Evolutionary conservation across 2,329 filamentous ascomycete genomes (phyloP).

Genomic region (Daldinia eschscholtzii): DNA sequence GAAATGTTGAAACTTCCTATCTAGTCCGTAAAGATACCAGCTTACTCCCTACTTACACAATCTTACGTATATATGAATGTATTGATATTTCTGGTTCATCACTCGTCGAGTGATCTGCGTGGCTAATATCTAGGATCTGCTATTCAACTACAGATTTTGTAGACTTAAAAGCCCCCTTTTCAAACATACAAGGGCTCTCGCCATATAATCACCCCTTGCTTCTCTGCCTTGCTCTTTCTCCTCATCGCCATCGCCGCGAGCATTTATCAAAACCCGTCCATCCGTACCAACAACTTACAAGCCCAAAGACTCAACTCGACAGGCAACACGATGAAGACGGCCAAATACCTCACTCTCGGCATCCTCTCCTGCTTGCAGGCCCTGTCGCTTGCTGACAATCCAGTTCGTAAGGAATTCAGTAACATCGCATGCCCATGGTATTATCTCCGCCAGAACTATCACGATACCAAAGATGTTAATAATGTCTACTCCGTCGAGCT

Average conservation of each 20-base stretch:
- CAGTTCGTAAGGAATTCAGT: neutral
- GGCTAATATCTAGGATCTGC: neutral
- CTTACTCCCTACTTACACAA: neutral
- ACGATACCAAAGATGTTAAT: neutral
- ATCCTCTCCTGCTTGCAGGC: conserved; percentile 8
- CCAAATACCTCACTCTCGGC: neutral
- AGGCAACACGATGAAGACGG: conserved; percentile 6
- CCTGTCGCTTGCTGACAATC: neutral
- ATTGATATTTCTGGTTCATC: neutral
- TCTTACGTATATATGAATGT: neutral
- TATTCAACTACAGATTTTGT: neutral
- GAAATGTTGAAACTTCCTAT: neutral
- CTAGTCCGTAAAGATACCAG: neutral
- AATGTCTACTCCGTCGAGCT: neutral
- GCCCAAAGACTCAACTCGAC: neutral
- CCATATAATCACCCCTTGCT: neutral
- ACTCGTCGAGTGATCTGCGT: neutral
- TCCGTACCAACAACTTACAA: neutral
- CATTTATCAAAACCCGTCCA: neutral
- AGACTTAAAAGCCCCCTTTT: neutral
- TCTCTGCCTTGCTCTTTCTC: neutral
- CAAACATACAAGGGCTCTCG: neutral
- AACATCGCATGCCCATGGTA: conserved; percentile 2
- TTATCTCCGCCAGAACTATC: neutral
- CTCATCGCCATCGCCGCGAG: neutral